A percentile compares a stretch with the other conserved stretches of the same genome.
Conservation (phyloP, 2,329 filamentous ascomycete genomes). For the Aciculosporium take region DNA sequence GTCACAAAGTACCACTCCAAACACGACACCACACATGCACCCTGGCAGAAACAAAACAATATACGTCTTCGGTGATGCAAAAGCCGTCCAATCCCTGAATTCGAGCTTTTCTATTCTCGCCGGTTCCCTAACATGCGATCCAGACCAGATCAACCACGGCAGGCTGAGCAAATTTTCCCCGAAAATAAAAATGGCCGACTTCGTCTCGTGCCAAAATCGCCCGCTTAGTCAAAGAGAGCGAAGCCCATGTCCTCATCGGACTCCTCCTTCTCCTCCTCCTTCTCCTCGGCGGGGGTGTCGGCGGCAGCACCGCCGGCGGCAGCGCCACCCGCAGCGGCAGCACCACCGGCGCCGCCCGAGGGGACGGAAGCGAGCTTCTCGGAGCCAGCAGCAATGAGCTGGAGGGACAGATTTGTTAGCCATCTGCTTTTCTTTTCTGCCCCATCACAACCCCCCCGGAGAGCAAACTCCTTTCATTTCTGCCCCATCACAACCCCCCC, state of each 20-base stretch:
- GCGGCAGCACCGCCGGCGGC: slow-evolving; percentile 52
- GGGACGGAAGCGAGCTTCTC: slow-evolving; percentile 95
- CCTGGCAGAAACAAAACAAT: neutral
- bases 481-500: neutral
- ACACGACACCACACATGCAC: too few relatives aligned
- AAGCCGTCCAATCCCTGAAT: slow-evolving; percentile 17
- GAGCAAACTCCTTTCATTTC: neutral
- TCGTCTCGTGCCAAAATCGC: slow-evolving; percentile 16
- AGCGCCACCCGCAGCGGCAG: slow-evolving; percentile 49
- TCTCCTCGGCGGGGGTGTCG: slow-evolving; percentile 38
- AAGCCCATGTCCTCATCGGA: slow-evolving; percentile 66
- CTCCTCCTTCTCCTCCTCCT: slow-evolving; percentile 74
- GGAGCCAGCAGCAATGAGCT: slow-evolving; percentile 86
- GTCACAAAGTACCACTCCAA: too few relatives aligned
- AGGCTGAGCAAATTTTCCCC: too few relatives aligned
- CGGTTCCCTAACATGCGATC: too few relatives aligned
- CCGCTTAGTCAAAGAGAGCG: slow-evolving; percentile 60
- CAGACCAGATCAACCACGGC: too few relatives aligned
- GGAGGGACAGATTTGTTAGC: slow-evolving; percentile 11
- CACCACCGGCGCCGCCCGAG: slow-evolving; percentile 72
- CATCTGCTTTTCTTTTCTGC: neutral
- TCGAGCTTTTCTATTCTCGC: too few relatives aligned
- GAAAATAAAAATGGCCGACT: too few relatives aligned
- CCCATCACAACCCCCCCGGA: neutral
- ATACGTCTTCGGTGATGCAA: slow-evolving; percentile 11